Conservation (phyloP, 176 grass and related monocot species). For the Triticum urartu region DNA sequence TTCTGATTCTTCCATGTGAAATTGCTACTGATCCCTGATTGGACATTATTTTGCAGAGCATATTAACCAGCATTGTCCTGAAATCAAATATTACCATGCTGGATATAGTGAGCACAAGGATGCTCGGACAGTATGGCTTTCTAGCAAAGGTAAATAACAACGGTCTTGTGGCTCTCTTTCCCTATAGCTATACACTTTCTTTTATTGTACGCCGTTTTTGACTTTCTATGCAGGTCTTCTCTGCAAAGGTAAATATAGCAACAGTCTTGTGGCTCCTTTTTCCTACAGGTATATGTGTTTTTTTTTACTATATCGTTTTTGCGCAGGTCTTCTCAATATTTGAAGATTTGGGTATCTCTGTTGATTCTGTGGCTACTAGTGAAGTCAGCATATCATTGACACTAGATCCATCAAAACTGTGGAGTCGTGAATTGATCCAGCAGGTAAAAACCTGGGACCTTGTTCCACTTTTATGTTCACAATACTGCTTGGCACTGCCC, state of each 20-base stretch:
- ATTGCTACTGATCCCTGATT: slow-evolving; percentile 13
- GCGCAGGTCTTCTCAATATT: slow-evolving; percentile 95
- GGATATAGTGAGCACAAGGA: slow-evolving; percentile 94
- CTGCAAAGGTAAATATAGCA: slow-evolving; percentile 2
- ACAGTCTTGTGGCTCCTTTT: background rate
- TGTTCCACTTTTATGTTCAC: background rate
- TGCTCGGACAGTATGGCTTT: slow-evolving; percentile 94
- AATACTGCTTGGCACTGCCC: background rate
- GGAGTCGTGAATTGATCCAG: slow-evolving; percentile 91
- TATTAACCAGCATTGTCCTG: slow-evolving; percentile 93
- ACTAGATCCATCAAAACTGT: slow-evolving; percentile 81
- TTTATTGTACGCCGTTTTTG: background rate
- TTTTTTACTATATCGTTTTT: slow-evolving; percentile 3
- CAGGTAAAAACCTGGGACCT: slow-evolving; percentile 49
- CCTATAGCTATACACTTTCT: background rate
- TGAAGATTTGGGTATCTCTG: slow-evolving; percentile 95
- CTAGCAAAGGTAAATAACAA: slow-evolving; percentile 70
- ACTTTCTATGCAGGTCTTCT: slow-evolving; percentile 64
- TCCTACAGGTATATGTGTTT: background rate
- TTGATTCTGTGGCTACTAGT: slow-evolving; percentile 94
- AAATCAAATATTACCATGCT: slow-evolving; percentile 99
- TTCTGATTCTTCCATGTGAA: slow-evolving; percentile 13
- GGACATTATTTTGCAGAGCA: slow-evolving; percentile 50
- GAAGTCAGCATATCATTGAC: slow-evolving; percentile 97
- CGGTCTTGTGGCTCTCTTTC: background rate